Evolutionary conservation across 441 rosid species (phyloP), one percentile per base, ranked within the genome.

Genomic region (Jatropha multifida): DNA sequence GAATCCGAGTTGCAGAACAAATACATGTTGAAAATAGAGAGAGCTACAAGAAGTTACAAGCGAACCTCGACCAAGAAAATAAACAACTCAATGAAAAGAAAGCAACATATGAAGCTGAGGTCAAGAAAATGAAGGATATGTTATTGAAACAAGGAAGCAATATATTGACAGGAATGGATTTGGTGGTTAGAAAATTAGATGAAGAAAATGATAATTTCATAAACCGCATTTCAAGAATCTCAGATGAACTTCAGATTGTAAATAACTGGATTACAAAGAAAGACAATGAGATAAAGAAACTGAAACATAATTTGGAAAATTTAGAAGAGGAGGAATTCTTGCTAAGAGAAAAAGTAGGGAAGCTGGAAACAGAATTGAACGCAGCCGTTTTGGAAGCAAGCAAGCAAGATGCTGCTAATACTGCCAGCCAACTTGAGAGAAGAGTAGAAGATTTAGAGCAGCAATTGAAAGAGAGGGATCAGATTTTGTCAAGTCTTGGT

Each of bases 1-100:
- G 97, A 64, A 90, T 92, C 77, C 82, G 77, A 44, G 92, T 90
- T 48, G 86, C 95, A 10, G 96, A 94, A 85, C 93, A 90, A 17
- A 82, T 89, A 27, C 97, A 91, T 65, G 59, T 69, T 8, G 97
- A 90, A 73, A 90, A 82, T 75, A 92, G 81, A 68, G 90, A 89
- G 0, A 62, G 74, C 40, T 83, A 77, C 68, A 85, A 75, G 83
- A 79, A 65, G 54, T 68, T 72, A 14, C 72, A 81, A 65, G 89
- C 86, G 42, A 73, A 76, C 49, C 79, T 81, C 0, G 83, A 84
- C 74, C 81, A 83, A 51, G 92, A 84, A 69, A 81, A 74, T 68
- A 87, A 65, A 60, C 77, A 73, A 27, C 81, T 86, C 1, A 58
- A 62, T 56, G 81, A 72, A 56, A 83, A 74, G 65, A 64, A 81